Evolutionary conservation across 768 basidiomycete species (phyloP), one percentile per base, ranked within the genome.

Genomic region (Panellus pusillus): DNA sequence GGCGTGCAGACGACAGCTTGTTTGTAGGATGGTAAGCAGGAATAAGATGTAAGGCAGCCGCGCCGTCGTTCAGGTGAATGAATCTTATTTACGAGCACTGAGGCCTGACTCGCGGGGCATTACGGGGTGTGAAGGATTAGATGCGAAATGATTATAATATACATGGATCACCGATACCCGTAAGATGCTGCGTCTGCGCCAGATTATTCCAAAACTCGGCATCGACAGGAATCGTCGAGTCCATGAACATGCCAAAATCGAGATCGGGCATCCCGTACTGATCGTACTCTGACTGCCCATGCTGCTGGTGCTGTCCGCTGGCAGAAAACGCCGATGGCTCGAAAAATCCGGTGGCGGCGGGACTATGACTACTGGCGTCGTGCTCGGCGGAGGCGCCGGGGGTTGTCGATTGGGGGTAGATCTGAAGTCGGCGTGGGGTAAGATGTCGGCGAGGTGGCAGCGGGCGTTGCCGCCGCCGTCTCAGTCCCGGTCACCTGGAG

Each of bases 361-460:
- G 17, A 1, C 45, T n/a, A 24, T 24, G 24, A 24, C 24, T 24
- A 24, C 24, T 6, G 24, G 24, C 24, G 24, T 24, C 24, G 24
- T 24, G 19, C 13, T 53, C 8, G 24, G 24, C 24, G 24, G 32
- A 44, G 12, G 43, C 43, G 24, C 24, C 43, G 51, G 2, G 31
- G 3, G 40, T 48, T 45, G 4, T 44, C 52, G 5, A 44, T 0
- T 7, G 18, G 52, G 37, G 9, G 52, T 27, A n/a, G 12, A 18
- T 51, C 54, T 9, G 58, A 60, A 29, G 44, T 54, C 7, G 59
- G 59, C 15, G 59, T 61, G 19, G 59, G 59, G 27, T 61, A 61
- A 13, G 59, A 56, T 24, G 24, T 24, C 6, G 24, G 24, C 32
- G 41, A 11, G 15, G 51, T 41, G 2, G 4, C 31, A 24, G 38